Percentiles rank a stretch among this genome's conserved stretches.
Evolutionary conservation across 2,329 filamentous ascomycete genomes (phyloP).

Genomic region (Akanthomyces lecanii): DNA sequence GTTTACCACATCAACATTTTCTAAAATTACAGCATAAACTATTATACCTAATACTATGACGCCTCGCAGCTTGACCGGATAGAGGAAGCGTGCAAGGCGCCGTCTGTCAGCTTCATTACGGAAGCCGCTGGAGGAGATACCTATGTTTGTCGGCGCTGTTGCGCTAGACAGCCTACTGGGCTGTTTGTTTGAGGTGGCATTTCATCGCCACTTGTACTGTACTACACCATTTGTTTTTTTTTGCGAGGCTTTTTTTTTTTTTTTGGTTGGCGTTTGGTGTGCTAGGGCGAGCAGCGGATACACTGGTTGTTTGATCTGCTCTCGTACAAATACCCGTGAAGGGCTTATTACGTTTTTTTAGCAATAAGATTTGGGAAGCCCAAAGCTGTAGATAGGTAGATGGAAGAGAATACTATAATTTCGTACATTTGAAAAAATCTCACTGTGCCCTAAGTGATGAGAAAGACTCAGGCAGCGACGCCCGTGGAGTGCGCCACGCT

Average conservation of each 20-base stretch:
- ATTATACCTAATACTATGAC: conserved; percentile 15
- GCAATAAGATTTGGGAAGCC: conserved; percentile 13
- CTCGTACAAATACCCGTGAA: background rate
- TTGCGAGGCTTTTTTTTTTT: conserved; percentile 1
- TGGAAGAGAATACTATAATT: background rate
- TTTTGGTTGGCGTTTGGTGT: conserved; percentile 23
- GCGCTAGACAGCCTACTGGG: background rate
- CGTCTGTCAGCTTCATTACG: background rate
- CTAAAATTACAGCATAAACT: background rate
- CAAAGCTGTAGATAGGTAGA: conserved; percentile 3
- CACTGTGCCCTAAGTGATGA: too few relatives aligned
- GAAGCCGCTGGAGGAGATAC: conserved; percentile 10
- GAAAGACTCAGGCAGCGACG: too few relatives aligned
- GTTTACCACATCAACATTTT: background rate
- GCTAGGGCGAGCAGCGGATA: conserved; percentile 17
- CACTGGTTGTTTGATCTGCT: conserved; percentile 14
- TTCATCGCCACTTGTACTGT: conserved; percentile 9
- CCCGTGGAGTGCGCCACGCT: too few relatives aligned
- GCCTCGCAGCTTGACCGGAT: background rate
- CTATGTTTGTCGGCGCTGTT: background rate
- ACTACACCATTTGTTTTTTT: conserved; percentile 12
- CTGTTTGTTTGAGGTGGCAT: background rate
- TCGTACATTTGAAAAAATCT: too few relatives aligned
- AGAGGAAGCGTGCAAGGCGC: background rate
- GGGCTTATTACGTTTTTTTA: conserved; percentile 2